A percentile compares a stretch with the other conserved stretches of the same genome.
phyloP scores from a whole-genome alignment of 306 rosid species.

The Herpetospermum pedunculosum region DNA sequence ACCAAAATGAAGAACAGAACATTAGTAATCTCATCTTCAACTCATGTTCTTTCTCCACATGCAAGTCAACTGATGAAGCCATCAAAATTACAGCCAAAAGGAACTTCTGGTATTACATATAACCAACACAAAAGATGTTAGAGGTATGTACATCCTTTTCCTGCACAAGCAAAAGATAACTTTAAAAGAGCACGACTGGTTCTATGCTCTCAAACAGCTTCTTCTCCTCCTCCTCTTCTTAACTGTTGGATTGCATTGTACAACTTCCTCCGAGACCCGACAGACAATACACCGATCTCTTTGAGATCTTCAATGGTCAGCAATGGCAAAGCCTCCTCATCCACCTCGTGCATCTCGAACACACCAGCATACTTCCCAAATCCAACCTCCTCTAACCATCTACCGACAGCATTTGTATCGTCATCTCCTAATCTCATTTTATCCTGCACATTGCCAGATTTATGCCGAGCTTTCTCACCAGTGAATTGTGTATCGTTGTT shows the following conservation, averaged over 20 bases:
- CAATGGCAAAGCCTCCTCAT: slow-evolving; percentile 29
- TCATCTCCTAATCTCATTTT: slow-evolving; percentile 3
- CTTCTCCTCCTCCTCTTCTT: slow-evolving; percentile 4
- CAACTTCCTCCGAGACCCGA: slow-evolving; percentile 28
- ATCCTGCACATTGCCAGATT: slow-evolving; percentile 8
- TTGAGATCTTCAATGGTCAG: slow-evolving; percentile 37
- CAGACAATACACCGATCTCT: slow-evolving; percentile 28
- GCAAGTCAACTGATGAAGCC: neutral
- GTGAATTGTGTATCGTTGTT: slow-evolving; percentile 13
- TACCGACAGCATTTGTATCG: slow-evolving; percentile 8
- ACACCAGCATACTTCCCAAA: slow-evolving; percentile 26
- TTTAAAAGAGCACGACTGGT: neutral
- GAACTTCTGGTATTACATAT: neutral
- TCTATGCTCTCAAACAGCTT: slow-evolving; percentile 6
- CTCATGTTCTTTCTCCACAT: neutral
- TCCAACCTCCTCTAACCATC: slow-evolving; percentile 28
- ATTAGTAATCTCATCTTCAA: neutral
- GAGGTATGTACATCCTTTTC: slow-evolving; percentile 10
- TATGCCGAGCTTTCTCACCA: slow-evolving; percentile 2
- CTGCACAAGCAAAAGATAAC: slow-evolving; percentile 11
- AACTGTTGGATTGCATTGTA: slow-evolving; percentile 21
- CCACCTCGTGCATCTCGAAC: slow-evolving; percentile 33
- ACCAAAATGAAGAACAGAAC: neutral
- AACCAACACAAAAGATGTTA: slow-evolving; percentile 13
- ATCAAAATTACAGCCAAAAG: neutral